Conservation (phyloP, 164 flowering plant genomes). For the Saururus chinensis region DNA sequence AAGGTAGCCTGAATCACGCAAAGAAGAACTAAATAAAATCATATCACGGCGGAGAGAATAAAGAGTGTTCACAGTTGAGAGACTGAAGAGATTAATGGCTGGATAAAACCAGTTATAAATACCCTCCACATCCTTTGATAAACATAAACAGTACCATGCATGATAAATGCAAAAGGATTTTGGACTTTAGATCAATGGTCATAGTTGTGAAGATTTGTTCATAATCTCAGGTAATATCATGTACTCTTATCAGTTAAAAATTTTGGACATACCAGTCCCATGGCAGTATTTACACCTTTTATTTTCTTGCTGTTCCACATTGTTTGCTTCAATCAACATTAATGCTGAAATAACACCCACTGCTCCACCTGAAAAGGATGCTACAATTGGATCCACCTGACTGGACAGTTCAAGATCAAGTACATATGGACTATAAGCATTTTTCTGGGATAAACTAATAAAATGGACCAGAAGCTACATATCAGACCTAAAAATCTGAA, state of each 20-base stretch:
- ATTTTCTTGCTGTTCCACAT: constrained; percentile 84
- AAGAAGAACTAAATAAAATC: neutral
- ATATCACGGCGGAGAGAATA: neutral
- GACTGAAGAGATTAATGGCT: no score
- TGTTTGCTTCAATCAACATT: constrained; percentile 83
- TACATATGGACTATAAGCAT: neutral
- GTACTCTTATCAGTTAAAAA: neutral
- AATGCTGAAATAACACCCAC: constrained; percentile 89
- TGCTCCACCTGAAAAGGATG: constrained; percentile 92
- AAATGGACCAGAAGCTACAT: neutral
- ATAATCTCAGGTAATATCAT: neutral
- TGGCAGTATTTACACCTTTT: constrained; percentile 84
- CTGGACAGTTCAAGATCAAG: constrained; percentile 21
- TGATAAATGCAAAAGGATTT: no score
- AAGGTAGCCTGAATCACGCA: constrained; percentile 52
- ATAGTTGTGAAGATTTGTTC: neutral
- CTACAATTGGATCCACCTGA: constrained; percentile 95
- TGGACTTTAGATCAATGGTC: neutral
- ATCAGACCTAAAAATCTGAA: no score
- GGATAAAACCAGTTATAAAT: neutral
- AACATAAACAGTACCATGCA: no score
- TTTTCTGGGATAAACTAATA: no score
- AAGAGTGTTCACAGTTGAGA: neutral
- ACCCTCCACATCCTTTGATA: neutral
- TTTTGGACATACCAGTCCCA: constrained; percentile 53